Evolutionary conservation across 2,329 filamentous ascomycete genomes (phyloP), one percentile per base, ranked within the genome.

Genomic region (Nothopassalora personata): DNA sequence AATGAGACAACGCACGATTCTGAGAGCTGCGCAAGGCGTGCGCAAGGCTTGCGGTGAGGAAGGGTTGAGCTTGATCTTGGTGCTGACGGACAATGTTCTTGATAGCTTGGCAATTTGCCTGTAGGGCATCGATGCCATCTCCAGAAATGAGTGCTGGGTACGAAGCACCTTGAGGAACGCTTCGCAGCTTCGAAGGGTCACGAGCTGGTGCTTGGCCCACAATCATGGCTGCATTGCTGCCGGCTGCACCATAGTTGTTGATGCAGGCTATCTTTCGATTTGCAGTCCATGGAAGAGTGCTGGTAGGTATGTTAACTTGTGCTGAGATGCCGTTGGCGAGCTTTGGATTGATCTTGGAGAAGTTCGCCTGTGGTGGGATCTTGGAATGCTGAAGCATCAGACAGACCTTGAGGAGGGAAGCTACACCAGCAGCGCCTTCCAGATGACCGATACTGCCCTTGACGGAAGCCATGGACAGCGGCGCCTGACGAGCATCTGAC

Each of bases 181-280:
- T 6, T 13, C n/a, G 27, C 5, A 9, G 18, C 36, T 54, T n/a
- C 8, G 3, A 15, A 19, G 19, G 30, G 9, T 4, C 7, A 5
- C 19, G 49, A 30, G 4, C 31, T 10, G 53, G 43, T n/a, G 57
- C 50, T 28, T 59, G 53, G 10, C 18, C 9, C 13, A 59, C 48
- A 11, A 63, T 47, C n/a, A 59, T 10, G 27, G 54, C 36, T n/a
- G 53, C 59, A 51, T 76, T 76, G 10, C 72, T 72, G 9, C 74
- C 74, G 7, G 73, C 67, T 7, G 74, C 74, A 23, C 69, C 65
- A 56, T 75, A 76, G 56, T 73, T 76, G 65, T 76, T 76, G 30
- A 76, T 49, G 9, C 58, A 55, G 27, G 54, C 60, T 15, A 54
- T 53, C 18, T 54, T 51, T 8, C 46, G 39, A 28, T 4, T 28